Evolutionary conservation across 805 yeast species (phyloP), one percentile per base, ranked within the genome.

Genomic region (Candida khao-thaluensis): DNA sequence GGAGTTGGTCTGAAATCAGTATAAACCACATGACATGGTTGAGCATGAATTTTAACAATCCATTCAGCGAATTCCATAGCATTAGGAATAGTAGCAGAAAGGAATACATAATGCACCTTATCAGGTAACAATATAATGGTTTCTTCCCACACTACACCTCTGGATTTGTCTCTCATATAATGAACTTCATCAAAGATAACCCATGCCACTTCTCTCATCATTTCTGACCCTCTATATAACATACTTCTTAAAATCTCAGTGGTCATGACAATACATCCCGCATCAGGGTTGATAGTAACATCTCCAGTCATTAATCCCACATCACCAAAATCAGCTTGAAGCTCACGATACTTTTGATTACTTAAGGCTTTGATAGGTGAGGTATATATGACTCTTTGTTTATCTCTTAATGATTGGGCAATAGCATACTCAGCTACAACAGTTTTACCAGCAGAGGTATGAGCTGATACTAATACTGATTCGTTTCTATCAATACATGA

Each of bases 101-200:
- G 70, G 28, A 93, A 68, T 46, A 93, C 88, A 52, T 86, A 85
- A 55, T 91, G 91, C 42, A 93, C 93, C 57, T 93, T 97, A 48
- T 90, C 96, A 0, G 99, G 99, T 23, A 93, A 69, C 95, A 93
- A 88, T 51, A 93, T 93, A 45, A 93, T 93, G 16, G 93, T 97
- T 64, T 93, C 99, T 66, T 93, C 99, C 99, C 99, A 93, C 3
- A 93, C 99, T 10, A 93, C 99, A 55, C 99, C 99, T 61, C 99
- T 80, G 53, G 88, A 96, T 42, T 87, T 82, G 65, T 93, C 99
- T 59, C 93, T 93, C 46, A 93, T 96, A 57, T 93, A 93, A 63
- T 93, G 99, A 1, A 93, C 99, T 59, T 93, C 99, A 66, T 93
- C 99, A 59, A 93, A 93, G 28, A 93, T 89, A 18, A 93, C 96